phyloP scores from a whole-genome alignment of 1,284 basidiomycete genomes.

The Melampsora abietis-canadensis region DNA sequence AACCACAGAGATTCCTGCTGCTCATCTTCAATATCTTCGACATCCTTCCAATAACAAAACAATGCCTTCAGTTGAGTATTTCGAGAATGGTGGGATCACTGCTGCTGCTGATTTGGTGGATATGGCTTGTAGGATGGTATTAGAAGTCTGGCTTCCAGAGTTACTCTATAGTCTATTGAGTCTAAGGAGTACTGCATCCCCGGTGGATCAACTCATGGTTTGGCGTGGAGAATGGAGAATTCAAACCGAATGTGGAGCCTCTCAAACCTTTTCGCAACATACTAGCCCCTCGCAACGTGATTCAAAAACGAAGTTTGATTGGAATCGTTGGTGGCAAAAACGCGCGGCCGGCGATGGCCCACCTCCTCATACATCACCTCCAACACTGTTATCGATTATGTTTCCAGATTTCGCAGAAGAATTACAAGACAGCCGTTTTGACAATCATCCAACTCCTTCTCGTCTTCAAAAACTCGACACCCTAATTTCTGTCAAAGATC shows the following conservation, averaged over 20 bases:
- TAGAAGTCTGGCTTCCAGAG: conserved; percentile 50
- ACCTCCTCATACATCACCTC: conserved; percentile 43
- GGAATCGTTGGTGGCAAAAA: conserved; percentile 42
- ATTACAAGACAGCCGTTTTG: background rate
- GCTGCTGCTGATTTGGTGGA: conserved; percentile 19
- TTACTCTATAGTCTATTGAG: conserved; percentile 47
- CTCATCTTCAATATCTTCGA: conserved; percentile 34
- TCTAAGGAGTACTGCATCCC: conserved; percentile 11
- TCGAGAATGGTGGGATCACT: conserved; percentile 9
- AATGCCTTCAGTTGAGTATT: background rate
- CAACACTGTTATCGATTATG: conserved; percentile 38
- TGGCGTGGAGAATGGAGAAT: conserved; percentile 50
- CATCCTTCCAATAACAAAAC: conserved; percentile 13
- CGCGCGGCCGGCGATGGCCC: conserved; percentile 46
- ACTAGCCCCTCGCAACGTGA: background rate
- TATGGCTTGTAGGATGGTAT: conserved; percentile 44
- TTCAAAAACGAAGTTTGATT: conserved; percentile 5
- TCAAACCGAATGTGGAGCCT: conserved; percentile 46
- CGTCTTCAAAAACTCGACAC: background rate
- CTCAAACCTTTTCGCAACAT: background rate
- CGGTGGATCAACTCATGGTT: conserved; percentile 47
- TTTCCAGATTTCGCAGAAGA: conserved; percentile 8
- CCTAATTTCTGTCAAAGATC: conserved; percentile 7
- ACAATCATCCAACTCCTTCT: conserved; percentile 35
- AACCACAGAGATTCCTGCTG: background rate